Evolutionary conservation across 305 asterid genomes (phyloP).

Genomic region (Andrographis paniculata): DNA sequence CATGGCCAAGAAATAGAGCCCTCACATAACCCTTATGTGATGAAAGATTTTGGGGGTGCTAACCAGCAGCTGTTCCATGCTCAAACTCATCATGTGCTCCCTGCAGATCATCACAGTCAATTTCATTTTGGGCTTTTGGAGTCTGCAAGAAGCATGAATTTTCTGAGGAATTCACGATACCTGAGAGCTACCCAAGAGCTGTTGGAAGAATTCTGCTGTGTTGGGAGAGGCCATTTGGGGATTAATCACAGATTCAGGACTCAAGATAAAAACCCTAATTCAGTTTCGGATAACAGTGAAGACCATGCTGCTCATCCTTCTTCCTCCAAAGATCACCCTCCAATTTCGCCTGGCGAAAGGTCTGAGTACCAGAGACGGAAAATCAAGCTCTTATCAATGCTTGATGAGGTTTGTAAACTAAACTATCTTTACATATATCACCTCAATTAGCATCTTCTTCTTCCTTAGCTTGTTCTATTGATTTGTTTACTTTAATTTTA

Average conservation of each 20-base stretch:
- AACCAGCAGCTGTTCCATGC: constrained; percentile 22
- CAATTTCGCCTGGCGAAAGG: background rate
- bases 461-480: too few relatives aligned
- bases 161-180: background rate
- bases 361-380: background rate
- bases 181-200: background rate
- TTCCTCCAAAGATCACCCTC: background rate
- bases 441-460: too few relatives aligned
- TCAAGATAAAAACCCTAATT: background rate
- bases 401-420: background rate
- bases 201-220: background rate
- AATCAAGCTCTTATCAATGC: background rate
- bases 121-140: constrained; percentile 35
- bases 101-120: constrained; percentile 27
- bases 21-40: constrained; percentile 9
- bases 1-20: constrained; percentile 23
- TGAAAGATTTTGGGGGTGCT: constrained; percentile 13
- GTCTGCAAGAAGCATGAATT: constrained; percentile 17
- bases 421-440: too few relatives aligned
- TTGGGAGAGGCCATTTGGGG: background rate
- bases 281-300: background rate
- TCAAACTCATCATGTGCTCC: background rate
- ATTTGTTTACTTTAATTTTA: too few relatives aligned
- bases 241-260: background rate
- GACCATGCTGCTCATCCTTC: background rate